Evolutionary conservation across 306 rosid genomes (phyloP), one percentile per base, ranked within the genome.

Genomic region (Alnus glutinosa): DNA sequence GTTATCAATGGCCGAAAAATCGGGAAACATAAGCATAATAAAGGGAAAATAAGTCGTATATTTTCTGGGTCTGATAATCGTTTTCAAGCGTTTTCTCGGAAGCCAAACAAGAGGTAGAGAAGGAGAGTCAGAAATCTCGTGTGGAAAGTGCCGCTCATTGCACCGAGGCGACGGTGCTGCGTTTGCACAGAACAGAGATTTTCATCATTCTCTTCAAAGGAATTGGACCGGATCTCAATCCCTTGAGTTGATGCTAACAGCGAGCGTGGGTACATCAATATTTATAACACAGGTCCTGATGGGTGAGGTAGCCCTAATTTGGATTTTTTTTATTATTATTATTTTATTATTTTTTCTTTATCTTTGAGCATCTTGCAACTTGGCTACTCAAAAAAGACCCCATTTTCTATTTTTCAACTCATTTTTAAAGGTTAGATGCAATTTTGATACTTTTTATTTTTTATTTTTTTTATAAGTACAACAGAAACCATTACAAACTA

Each of bases 71-170:
- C 9, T 2, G 1, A 10, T 9, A 11, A 28, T 59, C 36, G 36
- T 59, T 59, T 59, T 4, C 66, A 28, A 1, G 28, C 13, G 19
- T 57, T 59, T 28, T 28, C 66, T 59, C 15, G 37, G 66, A 32
- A 59, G 3, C 48, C 70, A 36, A 15, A 37, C 48, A 11, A 36
- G 7, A 64, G 48, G 48, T 14, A 64, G 36, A 15, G 36, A 15
- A 11, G 9, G 1, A 36, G 49, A 66, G 32, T 67, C 71, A 67
- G 71, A 67, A 67, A 67, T 67, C 71, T 67, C 71, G 71, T 67
- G 71, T 67, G 71, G 71, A 67, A 67, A 18, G 28, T 39, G 71
- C 71, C 50, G 71, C 71, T 67, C 71, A 67, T 39, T 2, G 50
- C 71, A 67, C 71, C 71, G 13, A 34, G 15, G n/a, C 3, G 12